Evolutionary conservation across 306 rosid genomes (phyloP).

Genomic region (Dicorynia guianensis): DNA sequence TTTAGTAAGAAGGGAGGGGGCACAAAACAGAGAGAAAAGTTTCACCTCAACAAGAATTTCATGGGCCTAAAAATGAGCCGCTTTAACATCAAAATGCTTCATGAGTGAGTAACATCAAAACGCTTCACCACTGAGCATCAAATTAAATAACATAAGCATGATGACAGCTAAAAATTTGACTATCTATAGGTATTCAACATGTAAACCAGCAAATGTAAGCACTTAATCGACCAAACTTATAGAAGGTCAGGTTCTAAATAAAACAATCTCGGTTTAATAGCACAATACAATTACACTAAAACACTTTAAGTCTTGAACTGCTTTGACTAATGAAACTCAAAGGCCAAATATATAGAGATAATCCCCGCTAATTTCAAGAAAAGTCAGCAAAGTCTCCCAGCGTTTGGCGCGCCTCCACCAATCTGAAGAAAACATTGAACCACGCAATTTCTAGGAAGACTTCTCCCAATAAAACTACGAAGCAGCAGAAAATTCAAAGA

Average conservation of each 20-base stretch:
- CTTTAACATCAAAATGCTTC: too few relatives aligned
- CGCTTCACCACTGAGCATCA: background rate
- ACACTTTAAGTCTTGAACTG: background rate
- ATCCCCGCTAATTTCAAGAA: too few relatives aligned
- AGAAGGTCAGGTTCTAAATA: constrained; percentile 23
- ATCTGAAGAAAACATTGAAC: constrained; percentile 26
- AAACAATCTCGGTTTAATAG: constrained; percentile 9
- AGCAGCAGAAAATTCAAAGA: constrained; percentile 13
- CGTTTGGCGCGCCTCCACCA: background rate
- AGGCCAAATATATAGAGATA: background rate
- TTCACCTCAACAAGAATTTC: too few relatives aligned
- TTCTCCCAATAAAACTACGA: constrained; percentile 22
- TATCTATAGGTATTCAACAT: background rate
- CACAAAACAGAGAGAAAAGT: too few relatives aligned
- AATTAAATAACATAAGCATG: background rate
- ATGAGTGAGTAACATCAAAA: too few relatives aligned
- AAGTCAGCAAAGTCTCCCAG: too few relatives aligned
- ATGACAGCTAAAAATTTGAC: too few relatives aligned
- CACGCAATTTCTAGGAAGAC: background rate
- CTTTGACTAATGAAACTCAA: constrained; percentile 28
- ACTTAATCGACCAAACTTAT: constrained; percentile 5
- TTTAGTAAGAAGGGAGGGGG: too few relatives aligned
- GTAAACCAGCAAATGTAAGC: background rate
- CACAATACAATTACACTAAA: constrained; percentile 2
- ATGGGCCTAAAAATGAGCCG: too few relatives aligned